Evolutionary conservation across 805 yeast genomes (phyloP), one percentile per base, ranked within the genome.

Genomic region (Nakazawaea holstii): DNA sequence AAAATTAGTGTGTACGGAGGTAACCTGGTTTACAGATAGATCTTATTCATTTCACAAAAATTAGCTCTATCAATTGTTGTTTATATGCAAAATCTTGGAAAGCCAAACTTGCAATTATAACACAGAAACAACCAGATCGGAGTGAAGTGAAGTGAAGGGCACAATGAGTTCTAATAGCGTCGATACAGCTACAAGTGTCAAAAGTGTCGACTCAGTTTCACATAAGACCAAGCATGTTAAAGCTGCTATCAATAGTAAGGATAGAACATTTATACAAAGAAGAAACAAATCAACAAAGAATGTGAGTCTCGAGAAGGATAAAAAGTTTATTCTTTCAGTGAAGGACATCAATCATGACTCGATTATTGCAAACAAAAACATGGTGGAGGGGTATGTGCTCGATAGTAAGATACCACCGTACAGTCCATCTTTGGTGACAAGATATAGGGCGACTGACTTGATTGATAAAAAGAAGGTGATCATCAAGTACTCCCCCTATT

Each of bases 371-470:
- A 42, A 47, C 26, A 47, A 42, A n/a, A 11, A 32, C 11, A 47
- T 47, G 46, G 37, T 47, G 15, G 45, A 41, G 11, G 45, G 45
- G 5, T 47, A 41, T 38, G n/a, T 32, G 6, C 33, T 47, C 14
- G 32, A 37, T 7, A 41, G 45, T 32, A 41, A 38, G 15, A 20
- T 47, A 8, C 43, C 42, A 3, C 49, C 49, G 6, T 33, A 30
- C 28, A 26, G 17, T 11, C 41, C 41, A 14, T 15, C 39, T 11
- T 29, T 47, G 10, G 43, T 41, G 5, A 27, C 46, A 1, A 41
- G 46, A 13, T 47, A 41, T 36, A 37, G 49, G 27, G 49, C 45
- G n/a, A 35, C 27, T 8, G 37, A 42, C 3, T 9, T 8, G 8
- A 13, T 9, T 6, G 15, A 35, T 4, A 17, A 29, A 29, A 31